phyloP scores from a whole-genome alignment of 768 basidiomycete species.

The Agaricus subrufescens region DNA sequence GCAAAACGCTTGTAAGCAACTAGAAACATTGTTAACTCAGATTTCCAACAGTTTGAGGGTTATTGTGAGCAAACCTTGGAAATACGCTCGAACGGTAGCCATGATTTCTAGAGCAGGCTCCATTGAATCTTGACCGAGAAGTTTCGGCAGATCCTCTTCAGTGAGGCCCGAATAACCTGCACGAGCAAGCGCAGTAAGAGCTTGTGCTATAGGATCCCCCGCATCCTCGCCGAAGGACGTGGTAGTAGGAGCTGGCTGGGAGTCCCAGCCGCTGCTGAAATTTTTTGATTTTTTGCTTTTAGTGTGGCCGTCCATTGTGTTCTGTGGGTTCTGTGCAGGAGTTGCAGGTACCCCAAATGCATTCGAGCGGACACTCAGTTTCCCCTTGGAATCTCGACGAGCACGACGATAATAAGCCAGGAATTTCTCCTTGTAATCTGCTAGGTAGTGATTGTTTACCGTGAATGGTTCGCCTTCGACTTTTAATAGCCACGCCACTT shows the following conservation, averaged over 20 bases:
- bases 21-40: constrained; percentile 17
- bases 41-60: too few species aligned
- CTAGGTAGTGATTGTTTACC: constrained; percentile 45
- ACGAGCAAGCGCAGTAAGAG: constrained; percentile 31
- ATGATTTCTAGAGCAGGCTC: constrained; percentile 60
- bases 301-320: too few species aligned
- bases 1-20: constrained; percentile 58
- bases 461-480: constrained; percentile 50
- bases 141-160: constrained; percentile 39
- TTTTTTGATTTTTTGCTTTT: too few species aligned
- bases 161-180: constrained; percentile 34
- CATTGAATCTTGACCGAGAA: constrained; percentile 47
- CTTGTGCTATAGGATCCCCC: constrained; percentile 20
- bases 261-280: too few species aligned
- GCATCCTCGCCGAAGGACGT: background rate
- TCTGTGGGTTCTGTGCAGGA: too few species aligned
- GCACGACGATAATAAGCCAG: constrained; percentile 41
- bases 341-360: too few species aligned
- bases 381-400: constrained; percentile 22
- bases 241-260: too few species aligned
- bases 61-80: constrained; percentile 48
- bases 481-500: constrained; percentile 43
- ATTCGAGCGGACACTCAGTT: background rate
- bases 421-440: constrained; percentile 38
- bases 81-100: constrained; percentile 70